A percentile compares a stretch with the other conserved stretches of the same genome.
Evolutionary conservation across 495 filamentous ascomycete genomes (phyloP).

Genomic region (Daldinia decipiens): DNA sequence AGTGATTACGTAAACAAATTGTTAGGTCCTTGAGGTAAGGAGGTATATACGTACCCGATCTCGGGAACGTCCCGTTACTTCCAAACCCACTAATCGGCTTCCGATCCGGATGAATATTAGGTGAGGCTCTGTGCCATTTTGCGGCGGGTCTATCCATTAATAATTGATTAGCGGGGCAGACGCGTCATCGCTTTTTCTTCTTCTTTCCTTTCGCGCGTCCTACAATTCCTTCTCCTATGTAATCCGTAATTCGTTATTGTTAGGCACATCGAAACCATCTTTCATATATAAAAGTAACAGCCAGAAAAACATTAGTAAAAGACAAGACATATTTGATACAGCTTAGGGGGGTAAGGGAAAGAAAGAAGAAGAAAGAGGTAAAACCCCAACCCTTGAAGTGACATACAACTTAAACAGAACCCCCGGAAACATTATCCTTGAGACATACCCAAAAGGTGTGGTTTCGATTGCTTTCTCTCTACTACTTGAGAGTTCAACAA

Average conservation of each 20-base stretch:
- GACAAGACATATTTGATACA: background rate
- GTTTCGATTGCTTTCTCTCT: background rate
- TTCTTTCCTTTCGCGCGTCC: background rate
- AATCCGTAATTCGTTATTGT: background rate
- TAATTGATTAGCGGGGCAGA: background rate
- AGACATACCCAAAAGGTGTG: background rate
- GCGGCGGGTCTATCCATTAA: background rate
- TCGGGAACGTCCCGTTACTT: background rate
- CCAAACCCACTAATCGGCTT: conserved; percentile 1
- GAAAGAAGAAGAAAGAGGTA: background rate
- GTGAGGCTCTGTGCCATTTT: conserved; percentile 1
- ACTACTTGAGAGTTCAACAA: background rate
- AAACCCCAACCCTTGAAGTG: background rate
- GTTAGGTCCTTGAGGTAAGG: background rate
- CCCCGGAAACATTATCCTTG: background rate
- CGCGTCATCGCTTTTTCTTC: background rate
- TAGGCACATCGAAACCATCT: background rate
- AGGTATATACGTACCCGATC: background rate
- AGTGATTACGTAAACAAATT: background rate
- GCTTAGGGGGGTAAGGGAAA: background rate
- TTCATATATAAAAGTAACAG: no score
- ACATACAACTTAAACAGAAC: background rate
- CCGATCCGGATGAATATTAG: background rate
- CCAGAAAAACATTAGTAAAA: no score
- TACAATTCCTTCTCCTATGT: background rate